Evolutionary conservation across 345 rosid genomes (phyloP).

Genomic region (thale cress (Arabidopsis thaliana)): DNA sequence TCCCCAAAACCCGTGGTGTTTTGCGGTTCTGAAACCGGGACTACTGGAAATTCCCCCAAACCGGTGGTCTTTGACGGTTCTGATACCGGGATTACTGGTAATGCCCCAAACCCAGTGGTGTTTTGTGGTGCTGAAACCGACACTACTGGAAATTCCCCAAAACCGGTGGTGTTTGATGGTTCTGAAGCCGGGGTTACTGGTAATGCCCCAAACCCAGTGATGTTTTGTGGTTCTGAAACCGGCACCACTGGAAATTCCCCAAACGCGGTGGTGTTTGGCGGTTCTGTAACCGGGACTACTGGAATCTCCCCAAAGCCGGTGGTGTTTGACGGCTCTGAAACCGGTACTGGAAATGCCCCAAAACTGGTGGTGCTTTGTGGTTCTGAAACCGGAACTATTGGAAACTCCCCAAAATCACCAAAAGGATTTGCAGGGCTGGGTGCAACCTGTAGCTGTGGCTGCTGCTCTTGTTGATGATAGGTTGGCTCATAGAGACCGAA

Average conservation of each 20-base stretch:
- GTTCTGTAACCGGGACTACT: neutral
- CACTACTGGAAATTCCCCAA: neutral
- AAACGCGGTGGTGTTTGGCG: neutral
- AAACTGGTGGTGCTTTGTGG: neutral
- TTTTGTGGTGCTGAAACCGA: neutral
- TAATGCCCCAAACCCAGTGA: neutral
- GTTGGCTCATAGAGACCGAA: constrained; percentile 67
- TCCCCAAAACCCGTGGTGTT: neutral
- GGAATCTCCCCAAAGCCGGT: neutral
- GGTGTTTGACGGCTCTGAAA: neutral
- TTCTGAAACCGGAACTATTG: neutral
- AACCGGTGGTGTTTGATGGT: neutral
- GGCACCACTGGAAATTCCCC: neutral
- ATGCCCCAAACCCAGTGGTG: neutral
- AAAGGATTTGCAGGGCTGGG: constrained; percentile 72
- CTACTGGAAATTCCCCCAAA: neutral
- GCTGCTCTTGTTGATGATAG: constrained; percentile 52
- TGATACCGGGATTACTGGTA: neutral
- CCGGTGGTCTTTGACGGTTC: constrained; percentile 6
- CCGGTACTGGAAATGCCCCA: neutral
- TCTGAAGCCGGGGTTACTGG: neutral
- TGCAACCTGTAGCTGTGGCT: constrained; percentile 53
- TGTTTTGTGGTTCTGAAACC: constrained; percentile 2
- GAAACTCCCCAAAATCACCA: constrained; percentile 52
- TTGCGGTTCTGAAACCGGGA: neutral